These are phyloP conservation scores for Euphorbia pulcherrima DNA, from an alignment of 345 rosid genomes.

Conservation along the genomic window DNA sequence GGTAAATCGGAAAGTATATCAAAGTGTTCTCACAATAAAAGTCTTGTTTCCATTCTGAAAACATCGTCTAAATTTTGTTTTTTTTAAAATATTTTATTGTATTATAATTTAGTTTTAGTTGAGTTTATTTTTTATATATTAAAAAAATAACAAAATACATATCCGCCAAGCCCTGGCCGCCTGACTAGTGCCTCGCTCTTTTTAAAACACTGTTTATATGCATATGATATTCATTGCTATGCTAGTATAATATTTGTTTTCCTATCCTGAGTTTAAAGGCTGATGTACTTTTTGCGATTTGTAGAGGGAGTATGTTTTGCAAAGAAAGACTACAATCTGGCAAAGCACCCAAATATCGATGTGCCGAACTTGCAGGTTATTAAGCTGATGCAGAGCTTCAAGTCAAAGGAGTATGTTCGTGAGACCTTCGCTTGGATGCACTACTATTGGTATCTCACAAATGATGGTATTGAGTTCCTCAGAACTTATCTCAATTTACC, in stretches of 20 bases:
- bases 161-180: too few species aligned
- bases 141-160: too few species aligned
- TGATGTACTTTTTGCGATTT: not conserved
- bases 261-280: too few species aligned
- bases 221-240: not conserved
- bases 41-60: too few species aligned
- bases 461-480: constrained; percentile 82
- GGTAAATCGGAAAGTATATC: too few species aligned
- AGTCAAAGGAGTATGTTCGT: constrained; percentile 83
- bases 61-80: too few species aligned
- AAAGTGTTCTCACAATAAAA: too few species aligned
- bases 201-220: too few species aligned
- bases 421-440: constrained; percentile 99
- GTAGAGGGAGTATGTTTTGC: constrained; percentile 89
- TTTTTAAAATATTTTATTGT: too few species aligned
- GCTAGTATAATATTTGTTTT: not conserved
- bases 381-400: constrained; percentile 93
- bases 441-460: constrained; percentile 87
- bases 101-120: too few species aligned
- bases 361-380: constrained; percentile 86
- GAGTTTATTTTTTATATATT: too few species aligned
- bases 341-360: constrained; percentile 77
- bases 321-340: constrained; percentile 75
- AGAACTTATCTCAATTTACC: constrained; percentile 84
- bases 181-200: too few species aligned